phyloP scores from a whole-genome alignment of 441 rosid genomes.

The Raphanus hybrid region DNA sequence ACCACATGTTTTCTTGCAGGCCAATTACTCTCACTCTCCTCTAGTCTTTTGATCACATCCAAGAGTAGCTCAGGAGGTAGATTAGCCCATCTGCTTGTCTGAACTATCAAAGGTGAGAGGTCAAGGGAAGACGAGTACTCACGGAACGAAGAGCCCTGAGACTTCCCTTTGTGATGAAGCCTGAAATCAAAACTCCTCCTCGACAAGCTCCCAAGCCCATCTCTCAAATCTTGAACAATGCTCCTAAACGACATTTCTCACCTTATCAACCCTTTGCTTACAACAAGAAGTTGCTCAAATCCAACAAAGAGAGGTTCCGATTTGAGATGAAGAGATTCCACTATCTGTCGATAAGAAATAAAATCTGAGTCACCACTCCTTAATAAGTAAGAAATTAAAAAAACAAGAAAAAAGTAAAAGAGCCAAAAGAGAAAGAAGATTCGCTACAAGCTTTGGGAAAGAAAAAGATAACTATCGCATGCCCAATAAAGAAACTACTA shows the following conservation, averaged over 20 bases:
- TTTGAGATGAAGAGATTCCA: slow-evolving; percentile 26
- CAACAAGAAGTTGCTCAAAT: background rate
- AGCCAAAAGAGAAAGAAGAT: slow-evolving; percentile 38
- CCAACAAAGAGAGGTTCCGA: background rate
- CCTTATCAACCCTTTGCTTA: background rate
- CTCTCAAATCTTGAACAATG: slow-evolving; percentile 60
- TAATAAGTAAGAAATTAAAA: slow-evolving; percentile 32
- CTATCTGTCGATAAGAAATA: slow-evolving; percentile 33
- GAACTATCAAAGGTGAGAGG: slow-evolving; percentile 50
- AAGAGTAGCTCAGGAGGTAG: slow-evolving; percentile 58
- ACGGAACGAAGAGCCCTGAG: slow-evolving; percentile 64
- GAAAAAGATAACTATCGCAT: slow-evolving; percentile 41
- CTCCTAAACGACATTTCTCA: slow-evolving; percentile 55
- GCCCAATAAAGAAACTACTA: slow-evolving; percentile 39
- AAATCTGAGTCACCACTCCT: slow-evolving; percentile 35
- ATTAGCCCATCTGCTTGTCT: slow-evolving; percentile 58
- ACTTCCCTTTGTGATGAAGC: slow-evolving; percentile 57
- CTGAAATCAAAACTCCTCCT: slow-evolving; percentile 56
- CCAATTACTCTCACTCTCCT: slow-evolving; percentile 60
- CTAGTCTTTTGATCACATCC: slow-evolving; percentile 58
- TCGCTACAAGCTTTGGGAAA: slow-evolving; percentile 35
- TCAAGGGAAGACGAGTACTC: slow-evolving; percentile 63
- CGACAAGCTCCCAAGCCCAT: slow-evolving; percentile 63
- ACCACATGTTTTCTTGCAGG: slow-evolving; percentile 56
- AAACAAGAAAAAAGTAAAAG: slow-evolving; percentile 15